Evolutionary conservation across 108 stramenopile species (phyloP).

Genomic region (Cyclotella sp.): DNA sequence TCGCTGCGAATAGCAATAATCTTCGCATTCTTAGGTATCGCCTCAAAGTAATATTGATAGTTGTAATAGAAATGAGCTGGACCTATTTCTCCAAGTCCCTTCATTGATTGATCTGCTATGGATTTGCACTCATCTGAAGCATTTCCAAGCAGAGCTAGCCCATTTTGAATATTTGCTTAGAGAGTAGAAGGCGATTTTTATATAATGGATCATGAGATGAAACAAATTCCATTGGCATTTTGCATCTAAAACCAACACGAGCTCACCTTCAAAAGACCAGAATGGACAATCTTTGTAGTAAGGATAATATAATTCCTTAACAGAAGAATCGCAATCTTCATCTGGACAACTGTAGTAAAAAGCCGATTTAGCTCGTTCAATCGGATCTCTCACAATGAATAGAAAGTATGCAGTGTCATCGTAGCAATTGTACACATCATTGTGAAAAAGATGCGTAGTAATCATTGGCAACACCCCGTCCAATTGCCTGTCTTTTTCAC

Average conservation of each 20-base stretch:
- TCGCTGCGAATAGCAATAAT: not conserved
- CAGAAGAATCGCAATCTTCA: slow-evolving; percentile 1
- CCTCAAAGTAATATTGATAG: slow-evolving; percentile 20
- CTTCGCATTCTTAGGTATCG: not conserved
- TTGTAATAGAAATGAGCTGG: slow-evolving; percentile 8
- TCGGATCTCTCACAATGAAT: slow-evolving; percentile 32
- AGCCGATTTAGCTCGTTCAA: slow-evolving; percentile 18
- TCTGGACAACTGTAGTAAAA: slow-evolving; percentile 27
- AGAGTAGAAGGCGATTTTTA: not conserved
- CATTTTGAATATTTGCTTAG: slow-evolving; percentile 1
- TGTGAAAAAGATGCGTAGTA: slow-evolving; percentile 33
- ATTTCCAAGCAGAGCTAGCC: not conserved
- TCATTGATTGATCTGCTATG: not conserved
- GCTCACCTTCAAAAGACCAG: slow-evolving; percentile 7
- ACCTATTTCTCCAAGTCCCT: not conserved
- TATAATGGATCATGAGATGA: not conserved
- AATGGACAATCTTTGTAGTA: slow-evolving; percentile 14
- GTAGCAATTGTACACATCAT: slow-evolving; percentile 32
- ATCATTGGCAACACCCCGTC: slow-evolving; percentile 20
- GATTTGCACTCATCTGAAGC: not conserved
- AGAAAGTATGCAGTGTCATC: slow-evolving; percentile 24
- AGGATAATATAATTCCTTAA: not conserved
- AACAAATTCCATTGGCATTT: no score
- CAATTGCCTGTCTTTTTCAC: not conserved
- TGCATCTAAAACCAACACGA: no score